Evolutionary conservation across 2,329 filamentous ascomycete genomes (phyloP), one percentile per base, ranked within the genome.

Genomic region (Exophiala sp.): DNA sequence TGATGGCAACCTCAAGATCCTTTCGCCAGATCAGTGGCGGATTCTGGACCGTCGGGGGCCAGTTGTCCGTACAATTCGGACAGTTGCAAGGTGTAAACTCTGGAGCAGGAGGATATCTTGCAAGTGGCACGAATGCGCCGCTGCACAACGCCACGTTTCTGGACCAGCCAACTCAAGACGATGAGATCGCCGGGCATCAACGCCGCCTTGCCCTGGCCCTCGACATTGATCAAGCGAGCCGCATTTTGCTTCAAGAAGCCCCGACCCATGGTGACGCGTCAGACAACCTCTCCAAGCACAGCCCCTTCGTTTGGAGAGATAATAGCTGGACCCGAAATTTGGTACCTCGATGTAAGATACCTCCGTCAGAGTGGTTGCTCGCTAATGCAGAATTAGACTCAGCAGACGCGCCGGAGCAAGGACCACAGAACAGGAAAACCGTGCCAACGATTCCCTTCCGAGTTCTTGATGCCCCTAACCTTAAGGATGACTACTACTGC

Each of bases 401-500:
- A 6, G 13, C 35, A n/a, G 29, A 23, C n/a, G 42, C 37, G 21
- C 22, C 5, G 13, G 29, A 34, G 16, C 41, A 50, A 16, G 18
- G 10, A 46, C 19, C 34, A 11, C 22, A 21, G 32, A 52, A 53
- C 37, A 55, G 63, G 49, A 71, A 76, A 46, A 67, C 73, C 29
- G 73, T 93, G 35, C 85, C 88, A 30, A 75, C 77, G 6, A 78
- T 85, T 14, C 87, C 89, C 3, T 94, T 94, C 70, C 86, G 86
- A 70, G 86, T 96, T 5, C 76, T 98, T 3, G 88, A 96, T 69
- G 91, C 91, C 7, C 89, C 90, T 2, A 80, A 82, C 44, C 74
- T 97, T n/a, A 82, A 88, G 49, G 89, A 97, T 62, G 91, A 98
- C 67, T 98, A 90, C 66, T 98, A 98, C 66, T 96, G 89, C 69